A percentile compares a stretch with the other conserved stretches of the same genome.
These are phyloP conservation scores for Aspergillus brunneoviolaceus DNA, from an alignment of 2,329 filamentous ascomycete genomes.

Conservation along the genomic window DNA sequence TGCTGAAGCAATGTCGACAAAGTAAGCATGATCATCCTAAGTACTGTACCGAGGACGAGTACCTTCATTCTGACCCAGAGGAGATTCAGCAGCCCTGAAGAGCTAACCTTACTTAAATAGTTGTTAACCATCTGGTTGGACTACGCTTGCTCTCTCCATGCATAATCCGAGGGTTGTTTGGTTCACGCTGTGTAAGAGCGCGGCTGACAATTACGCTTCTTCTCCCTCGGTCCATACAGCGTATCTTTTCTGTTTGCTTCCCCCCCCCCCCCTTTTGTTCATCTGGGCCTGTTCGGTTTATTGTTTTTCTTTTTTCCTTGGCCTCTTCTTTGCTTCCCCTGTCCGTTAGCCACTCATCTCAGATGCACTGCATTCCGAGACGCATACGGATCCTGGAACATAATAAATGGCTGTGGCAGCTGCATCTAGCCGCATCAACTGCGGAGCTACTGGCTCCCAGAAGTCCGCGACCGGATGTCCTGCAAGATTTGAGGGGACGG, in stretches of 20 bases:
- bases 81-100: conserved; percentile 16
- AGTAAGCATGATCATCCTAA: conserved; percentile 9
- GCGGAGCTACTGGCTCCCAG: conserved; percentile 19
- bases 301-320: conserved; percentile 1
- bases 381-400: conserved; percentile 21
- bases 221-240: conserved; percentile 3
- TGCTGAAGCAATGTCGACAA: conserved; percentile 10
- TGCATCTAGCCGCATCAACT: conserved; percentile 24
- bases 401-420: conserved; percentile 21
- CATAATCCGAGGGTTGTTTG: conserved; percentile 16
- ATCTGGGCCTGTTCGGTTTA: not conserved
- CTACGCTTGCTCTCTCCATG: conserved; percentile 22
- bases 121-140: conserved; percentile 17
- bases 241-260: not conserved
- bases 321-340: not conserved
- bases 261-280: too few species aligned
- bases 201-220: conserved; percentile 20
- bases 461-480: conserved; percentile 13
- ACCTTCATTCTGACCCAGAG: conserved; percentile 12
- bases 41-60: not conserved
- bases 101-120: conserved; percentile 26
- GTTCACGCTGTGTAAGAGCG: conserved; percentile 17
- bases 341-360: conserved; percentile 6
- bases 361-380: conserved; percentile 15
- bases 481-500: not conserved